Evolutionary conservation across 1,139 yeast genomes (phyloP), one percentile per base, ranked within the genome.

Genomic region (Magnusiomyces paraingens): DNA sequence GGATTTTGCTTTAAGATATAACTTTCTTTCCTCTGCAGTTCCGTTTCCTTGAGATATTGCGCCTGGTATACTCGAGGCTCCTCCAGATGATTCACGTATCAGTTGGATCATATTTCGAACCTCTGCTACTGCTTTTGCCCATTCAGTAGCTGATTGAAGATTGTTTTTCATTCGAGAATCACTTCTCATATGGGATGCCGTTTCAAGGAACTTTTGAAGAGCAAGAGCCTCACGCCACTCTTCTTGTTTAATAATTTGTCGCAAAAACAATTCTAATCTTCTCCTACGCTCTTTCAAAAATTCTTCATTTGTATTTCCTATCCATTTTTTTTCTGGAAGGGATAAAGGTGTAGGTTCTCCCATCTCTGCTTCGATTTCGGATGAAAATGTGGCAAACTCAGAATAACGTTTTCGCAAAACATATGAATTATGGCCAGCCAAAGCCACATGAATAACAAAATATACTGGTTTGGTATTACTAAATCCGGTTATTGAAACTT

Each of bases 311-410:
- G 52, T 57, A 54, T 57, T 57, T 18, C 68, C 66, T 29, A 67
- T 55, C 71, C 71, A 67, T 52, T 63, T 63, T 61, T 73, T 67
- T 20, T 72, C 70, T 1, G 83, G 85, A 14, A 81, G 66, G 36
- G 68, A 70, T 52, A 77, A 76, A 0, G 84, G 84, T 4, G 81
- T 58, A 6, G 69, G 68, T 32, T 69, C 71, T 32, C 75, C 71
- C 56, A 76, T 66, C 51, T 78, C 75, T 8, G 69, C 63, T 61
- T 78, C 80, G 50, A 82, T 61, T n/a, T 70, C 72, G 14, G 64
- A 64, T 47, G 74, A 76, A 22, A 83, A 69, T n/a, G 66, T 65
- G 18, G 71, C 69, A 66, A 83, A 83, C 57, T 83, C 87, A 44
- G 79, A 72, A 63, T 72, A 80, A 53, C 84, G 67, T 59, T 74